Conservation (phyloP, 495 filamentous ascomycete species). For the Hypoxylon perforatum region DNA sequence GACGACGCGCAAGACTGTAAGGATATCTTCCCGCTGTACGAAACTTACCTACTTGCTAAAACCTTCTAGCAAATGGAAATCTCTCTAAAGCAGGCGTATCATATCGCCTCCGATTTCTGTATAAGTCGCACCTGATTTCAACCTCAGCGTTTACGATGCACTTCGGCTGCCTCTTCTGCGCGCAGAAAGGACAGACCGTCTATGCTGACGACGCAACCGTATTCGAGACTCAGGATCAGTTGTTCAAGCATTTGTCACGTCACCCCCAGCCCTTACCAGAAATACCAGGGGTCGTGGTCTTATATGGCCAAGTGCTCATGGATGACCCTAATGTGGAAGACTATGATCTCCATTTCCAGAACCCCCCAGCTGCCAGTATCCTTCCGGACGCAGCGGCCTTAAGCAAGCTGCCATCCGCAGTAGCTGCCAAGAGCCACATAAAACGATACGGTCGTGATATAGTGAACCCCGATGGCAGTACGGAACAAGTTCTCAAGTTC, state of each 20-base stretch:
- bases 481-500: slow-evolving; percentile 55
- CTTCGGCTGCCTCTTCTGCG: slow-evolving; percentile 54
- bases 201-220: slow-evolving; percentile 54
- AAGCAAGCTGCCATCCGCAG: slow-evolving; percentile 45
- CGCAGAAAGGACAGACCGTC: slow-evolving; percentile 39
- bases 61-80: slow-evolving; percentile 37
- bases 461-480: slow-evolving; percentile 49
- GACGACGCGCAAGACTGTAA: slow-evolving; percentile 47
- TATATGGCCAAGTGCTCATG: slow-evolving; percentile 49
- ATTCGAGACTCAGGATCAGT: slow-evolving; percentile 45
- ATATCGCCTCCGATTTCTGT: slow-evolving; percentile 51
- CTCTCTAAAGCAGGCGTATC: slow-evolving; percentile 40
- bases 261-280: slow-evolving; percentile 54
- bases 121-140: slow-evolving; percentile 51
- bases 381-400: slow-evolving; percentile 46
- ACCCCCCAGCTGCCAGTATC: slow-evolving; percentile 44
- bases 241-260: slow-evolving; percentile 49
- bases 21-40: not conserved
- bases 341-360: slow-evolving; percentile 57
- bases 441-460: slow-evolving; percentile 44
- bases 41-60: not conserved
- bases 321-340: slow-evolving; percentile 38
- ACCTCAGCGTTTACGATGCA: slow-evolving; percentile 30
- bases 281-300: slow-evolving; percentile 49
- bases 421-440: slow-evolving; percentile 48